Conservation (phyloP, 441 rosid genomes). For the Breynia disticha region DNA sequence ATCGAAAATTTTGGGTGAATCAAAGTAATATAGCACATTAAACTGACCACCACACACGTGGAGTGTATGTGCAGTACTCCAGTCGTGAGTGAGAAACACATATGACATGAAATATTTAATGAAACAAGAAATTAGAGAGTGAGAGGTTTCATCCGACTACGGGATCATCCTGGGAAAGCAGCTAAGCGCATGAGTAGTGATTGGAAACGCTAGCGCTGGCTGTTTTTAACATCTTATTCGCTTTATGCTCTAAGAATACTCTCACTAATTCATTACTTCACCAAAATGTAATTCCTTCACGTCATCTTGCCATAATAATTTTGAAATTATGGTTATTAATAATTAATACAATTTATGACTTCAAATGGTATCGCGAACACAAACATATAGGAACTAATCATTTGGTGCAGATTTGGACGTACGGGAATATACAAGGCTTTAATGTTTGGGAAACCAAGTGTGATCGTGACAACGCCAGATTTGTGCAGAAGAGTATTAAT, state of each 20-base stretch:
- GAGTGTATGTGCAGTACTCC: too few species aligned
- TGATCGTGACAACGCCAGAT: conserved; percentile 64
- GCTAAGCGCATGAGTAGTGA: neutral
- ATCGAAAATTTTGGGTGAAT: too few species aligned
- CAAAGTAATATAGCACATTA: too few species aligned
- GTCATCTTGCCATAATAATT: too few species aligned
- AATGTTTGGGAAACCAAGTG: conserved; percentile 80
- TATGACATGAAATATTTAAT: too few species aligned
- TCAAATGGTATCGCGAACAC: too few species aligned
- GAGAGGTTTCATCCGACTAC: neutral
- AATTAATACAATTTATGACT: too few species aligned
- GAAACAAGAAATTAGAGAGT: too few species aligned
- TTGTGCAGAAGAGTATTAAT: conserved; percentile 48
- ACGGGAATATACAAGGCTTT: conserved; percentile 62
- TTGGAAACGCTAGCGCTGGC: neutral
- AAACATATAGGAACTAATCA: neutral
- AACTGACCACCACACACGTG: too few species aligned
- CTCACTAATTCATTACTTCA: neutral
- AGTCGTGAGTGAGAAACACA: too few species aligned
- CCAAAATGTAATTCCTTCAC: too few species aligned
- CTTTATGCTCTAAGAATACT: neutral
- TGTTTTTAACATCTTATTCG: neutral
- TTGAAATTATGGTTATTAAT: too few species aligned
- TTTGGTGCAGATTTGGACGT: conserved; percentile 42
- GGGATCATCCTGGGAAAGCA: neutral